Evolutionary conservation across 441 rosid genomes (phyloP).

Genomic region (Croton setiger): DNA sequence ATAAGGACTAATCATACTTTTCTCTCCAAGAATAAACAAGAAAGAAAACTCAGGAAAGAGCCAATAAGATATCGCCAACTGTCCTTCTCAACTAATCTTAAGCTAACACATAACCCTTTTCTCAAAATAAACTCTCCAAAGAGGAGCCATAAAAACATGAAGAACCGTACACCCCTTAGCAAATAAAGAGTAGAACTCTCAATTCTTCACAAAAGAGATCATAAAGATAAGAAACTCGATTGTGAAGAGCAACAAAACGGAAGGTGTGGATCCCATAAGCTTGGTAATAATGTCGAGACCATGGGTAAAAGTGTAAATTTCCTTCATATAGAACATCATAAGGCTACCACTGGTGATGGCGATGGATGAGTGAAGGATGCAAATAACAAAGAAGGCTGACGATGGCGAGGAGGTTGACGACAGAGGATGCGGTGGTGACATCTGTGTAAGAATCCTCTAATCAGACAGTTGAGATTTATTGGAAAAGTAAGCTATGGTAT

Average conservation of each 20-base stretch:
- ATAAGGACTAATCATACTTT: slow-evolving; percentile 46
- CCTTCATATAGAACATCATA: slow-evolving; percentile 62
- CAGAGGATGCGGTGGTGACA: slow-evolving; percentile 5
- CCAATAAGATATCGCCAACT: slow-evolving; percentile 55
- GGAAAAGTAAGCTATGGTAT: slow-evolving; percentile 19
- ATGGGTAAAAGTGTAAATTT: slow-evolving; percentile 53
- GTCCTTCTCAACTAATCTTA: slow-evolving; percentile 60
- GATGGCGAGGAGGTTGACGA: slow-evolving; percentile 24
- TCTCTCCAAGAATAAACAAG: slow-evolving; percentile 73
- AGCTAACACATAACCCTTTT: slow-evolving; percentile 54
- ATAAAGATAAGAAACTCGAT: slow-evolving; percentile 60
- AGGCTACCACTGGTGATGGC: slow-evolving; percentile 51
- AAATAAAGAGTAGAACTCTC: slow-evolving; percentile 56
- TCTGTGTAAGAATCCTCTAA: neutral
- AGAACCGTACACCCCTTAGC: slow-evolving; percentile 61
- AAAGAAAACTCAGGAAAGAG: slow-evolving; percentile 62
- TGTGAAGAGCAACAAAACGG: slow-evolving; percentile 57
- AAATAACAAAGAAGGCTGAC: slow-evolving; percentile 47
- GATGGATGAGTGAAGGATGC: slow-evolving; percentile 56
- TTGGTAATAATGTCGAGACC: slow-evolving; percentile 48
- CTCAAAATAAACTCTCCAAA: slow-evolving; percentile 61
- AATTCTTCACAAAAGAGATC: slow-evolving; percentile 56
- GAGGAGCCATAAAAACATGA: slow-evolving; percentile 50
- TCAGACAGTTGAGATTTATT: slow-evolving; percentile 1
- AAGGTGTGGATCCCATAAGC: slow-evolving; percentile 59